Conservation (phyloP, 1,284 basidiomycete species). For the Cutaneotrichosporon cyanovorans region DNA sequence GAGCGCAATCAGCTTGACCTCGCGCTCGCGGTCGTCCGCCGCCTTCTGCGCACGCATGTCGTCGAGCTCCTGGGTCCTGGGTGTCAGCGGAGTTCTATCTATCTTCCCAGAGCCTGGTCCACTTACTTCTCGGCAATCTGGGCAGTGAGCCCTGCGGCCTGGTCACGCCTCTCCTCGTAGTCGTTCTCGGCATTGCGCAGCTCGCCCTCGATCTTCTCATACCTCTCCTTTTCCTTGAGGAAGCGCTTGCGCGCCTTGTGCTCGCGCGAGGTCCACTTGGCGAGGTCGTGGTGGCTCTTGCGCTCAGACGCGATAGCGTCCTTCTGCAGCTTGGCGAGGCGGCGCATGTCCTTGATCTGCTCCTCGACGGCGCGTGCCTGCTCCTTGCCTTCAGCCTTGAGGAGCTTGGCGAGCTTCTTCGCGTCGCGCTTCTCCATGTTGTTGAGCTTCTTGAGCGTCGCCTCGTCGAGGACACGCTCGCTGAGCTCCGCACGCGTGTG, state of each 20-base stretch:
- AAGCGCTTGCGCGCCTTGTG: constrained; percentile 46
- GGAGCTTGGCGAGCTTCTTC: constrained; percentile 41
- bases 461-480: constrained; percentile 34
- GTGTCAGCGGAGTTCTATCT: neutral
- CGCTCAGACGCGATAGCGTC: constrained; percentile 44
- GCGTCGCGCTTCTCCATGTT: constrained; percentile 45
- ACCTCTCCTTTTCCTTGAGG: constrained; percentile 46
- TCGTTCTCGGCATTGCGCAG: constrained; percentile 44
- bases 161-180: constrained; percentile 43
- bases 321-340: constrained; percentile 40
- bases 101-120: constrained; percentile 1
- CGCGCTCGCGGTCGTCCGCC: constrained; percentile 48
- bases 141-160: constrained; percentile 37
- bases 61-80: constrained; percentile 46
- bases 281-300: constrained; percentile 40
- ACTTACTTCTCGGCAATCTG: constrained; percentile 34
- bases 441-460: constrained; percentile 28
- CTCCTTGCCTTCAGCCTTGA: constrained; percentile 44
- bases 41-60: constrained; percentile 46
- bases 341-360: constrained; percentile 45
- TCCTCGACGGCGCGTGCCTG: constrained; percentile 39
- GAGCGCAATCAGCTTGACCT: constrained; percentile 43
- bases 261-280: constrained; percentile 44
- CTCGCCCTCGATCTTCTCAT: constrained; percentile 42
- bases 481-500: constrained; percentile 38